phyloP scores from a whole-genome alignment of 108 stramenopile genomes.

The Schizochytrium sp. region DNA sequence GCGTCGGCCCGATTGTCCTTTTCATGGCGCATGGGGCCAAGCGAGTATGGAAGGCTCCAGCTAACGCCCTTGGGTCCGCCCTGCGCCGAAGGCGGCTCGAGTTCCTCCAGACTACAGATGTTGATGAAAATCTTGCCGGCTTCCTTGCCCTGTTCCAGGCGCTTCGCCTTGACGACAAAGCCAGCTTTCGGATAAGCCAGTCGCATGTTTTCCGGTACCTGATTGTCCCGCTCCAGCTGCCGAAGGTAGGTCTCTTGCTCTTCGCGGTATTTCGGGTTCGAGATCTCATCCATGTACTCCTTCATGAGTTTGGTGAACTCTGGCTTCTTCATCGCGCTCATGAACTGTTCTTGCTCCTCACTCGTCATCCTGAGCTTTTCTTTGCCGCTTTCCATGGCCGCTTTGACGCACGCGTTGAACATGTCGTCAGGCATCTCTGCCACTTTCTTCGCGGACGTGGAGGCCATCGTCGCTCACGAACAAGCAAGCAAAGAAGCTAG shows the following conservation, averaged over 20 bases:
- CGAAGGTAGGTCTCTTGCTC: slow-evolving; percentile 55
- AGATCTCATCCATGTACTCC: slow-evolving; percentile 52
- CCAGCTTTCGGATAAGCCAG: slow-evolving; percentile 42
- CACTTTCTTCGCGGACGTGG: background rate
- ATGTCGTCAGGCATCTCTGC: slow-evolving; percentile 1
- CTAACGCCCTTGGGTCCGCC: background rate
- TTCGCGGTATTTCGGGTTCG: slow-evolving; percentile 50
- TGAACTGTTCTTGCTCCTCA: slow-evolving; percentile 29
- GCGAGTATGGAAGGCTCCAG: slow-evolving; percentile 50
- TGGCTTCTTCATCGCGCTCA: slow-evolving; percentile 45
- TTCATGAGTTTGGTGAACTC: slow-evolving; percentile 50
- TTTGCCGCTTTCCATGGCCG: background rate
- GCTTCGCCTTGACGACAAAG: slow-evolving; percentile 50
- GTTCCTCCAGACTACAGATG: slow-evolving; percentile 37
- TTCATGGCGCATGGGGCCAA: slow-evolving; percentile 57
- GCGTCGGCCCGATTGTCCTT: slow-evolving; percentile 35
- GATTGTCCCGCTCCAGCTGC: slow-evolving; percentile 41
- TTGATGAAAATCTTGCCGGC: slow-evolving; percentile 55
- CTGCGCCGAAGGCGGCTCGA: slow-evolving; percentile 29
- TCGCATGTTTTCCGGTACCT: slow-evolving; percentile 46
- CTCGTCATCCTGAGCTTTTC: slow-evolving; percentile 5
- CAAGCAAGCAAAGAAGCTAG: background rate
- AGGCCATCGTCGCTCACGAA: background rate
- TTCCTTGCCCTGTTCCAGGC: background rate
- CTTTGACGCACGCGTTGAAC: background rate